Base-by-base conservation (phyloP, 257 asterid species). In the Eustoma russellianum region DNA sequence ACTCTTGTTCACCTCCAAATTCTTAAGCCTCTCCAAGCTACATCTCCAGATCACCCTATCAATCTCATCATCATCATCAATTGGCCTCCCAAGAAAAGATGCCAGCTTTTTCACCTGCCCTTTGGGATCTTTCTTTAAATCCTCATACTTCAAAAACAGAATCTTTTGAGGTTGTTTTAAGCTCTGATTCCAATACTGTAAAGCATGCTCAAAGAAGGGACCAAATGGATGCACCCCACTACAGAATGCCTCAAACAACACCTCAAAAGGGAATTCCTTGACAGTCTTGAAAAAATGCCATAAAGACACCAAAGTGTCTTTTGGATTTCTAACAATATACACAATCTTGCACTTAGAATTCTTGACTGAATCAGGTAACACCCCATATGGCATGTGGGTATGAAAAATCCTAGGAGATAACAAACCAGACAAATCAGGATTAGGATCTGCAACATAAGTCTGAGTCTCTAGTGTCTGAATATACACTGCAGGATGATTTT, bases 91-190 rank as follows among this genome's bases (percentile, higher is more conserved):
- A 17, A 79, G 38, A 51, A 79, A 79, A 28, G 61, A 66, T 1
- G 70, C 78, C 9, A 77, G 48, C 19, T 62, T 72, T 55, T 41
- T 34, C 19, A 78, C 80, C 48, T 71, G 60, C 10, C 46, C 53
- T 19, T 62, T 63, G 2, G 78, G 76, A 13, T 78, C 78, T 1
- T 15, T 65, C 17, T 62, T 74, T 48, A 74, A 18, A 0, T 70
- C 80, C 54, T 77, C 83, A 33, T 74, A 77, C 53, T 63, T 74
- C 19, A 77, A 13, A 18, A 78, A 74, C 62, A 78, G 48, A 24
- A 78, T 49, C 35, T 71, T 78, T n/a, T 70, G 63, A 0, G 78
- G 76, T 52, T 48, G 56, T 48, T 65, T 67, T 33, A 55, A 46
- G 50, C 78, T 78, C 43, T 70, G 72, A 2, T 14, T 17, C 78